A percentile compares a stretch with the other conserved stretches of the same genome.
Evolutionary conservation across 2,329 filamentous ascomycete genomes (phyloP).

Genomic region (Arthrobotrys sphaeroides): DNA sequence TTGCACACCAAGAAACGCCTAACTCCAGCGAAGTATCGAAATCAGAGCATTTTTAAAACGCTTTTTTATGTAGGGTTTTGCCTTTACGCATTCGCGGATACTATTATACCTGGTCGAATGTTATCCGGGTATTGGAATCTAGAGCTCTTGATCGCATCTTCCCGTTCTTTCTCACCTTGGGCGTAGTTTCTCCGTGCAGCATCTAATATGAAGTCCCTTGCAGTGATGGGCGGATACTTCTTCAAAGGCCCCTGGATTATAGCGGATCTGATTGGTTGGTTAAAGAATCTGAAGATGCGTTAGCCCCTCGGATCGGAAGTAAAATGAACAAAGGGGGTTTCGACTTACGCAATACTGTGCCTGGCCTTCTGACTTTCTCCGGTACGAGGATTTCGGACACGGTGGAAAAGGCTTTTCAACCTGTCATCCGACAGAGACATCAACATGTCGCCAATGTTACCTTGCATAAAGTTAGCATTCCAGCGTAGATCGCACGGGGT

Average conservation of each 20-base stretch:
- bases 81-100: constrained; percentile 45
- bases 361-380: constrained; percentile 69
- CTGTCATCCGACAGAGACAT: constrained; percentile 75
- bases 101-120: constrained; percentile 40
- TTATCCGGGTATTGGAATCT: constrained; percentile 51
- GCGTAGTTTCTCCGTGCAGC: constrained; percentile 68
- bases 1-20: constrained; percentile 23
- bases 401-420: constrained; percentile 73
- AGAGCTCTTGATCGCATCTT: constrained; percentile 44
- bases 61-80: not conserved
- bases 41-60: not conserved
- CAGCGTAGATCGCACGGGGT: not conserved
- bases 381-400: constrained; percentile 67
- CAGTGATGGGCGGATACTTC: constrained; percentile 71
- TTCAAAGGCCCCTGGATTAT: constrained; percentile 70
- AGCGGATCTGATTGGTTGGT: constrained; percentile 70
- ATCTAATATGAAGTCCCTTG: constrained; percentile 69
- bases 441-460: constrained; percentile 68
- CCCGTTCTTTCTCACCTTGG: constrained; percentile 50
- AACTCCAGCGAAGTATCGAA: not conserved
- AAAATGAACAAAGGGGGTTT: not conserved
- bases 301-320: not conserved
- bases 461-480: constrained; percentile 42
- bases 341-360: constrained; percentile 69
- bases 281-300: constrained; percentile 65